These are phyloP conservation scores for Erodium chrysanthum DNA, from an alignment of 441 rosid species.

Conservation along the genomic window DNA sequence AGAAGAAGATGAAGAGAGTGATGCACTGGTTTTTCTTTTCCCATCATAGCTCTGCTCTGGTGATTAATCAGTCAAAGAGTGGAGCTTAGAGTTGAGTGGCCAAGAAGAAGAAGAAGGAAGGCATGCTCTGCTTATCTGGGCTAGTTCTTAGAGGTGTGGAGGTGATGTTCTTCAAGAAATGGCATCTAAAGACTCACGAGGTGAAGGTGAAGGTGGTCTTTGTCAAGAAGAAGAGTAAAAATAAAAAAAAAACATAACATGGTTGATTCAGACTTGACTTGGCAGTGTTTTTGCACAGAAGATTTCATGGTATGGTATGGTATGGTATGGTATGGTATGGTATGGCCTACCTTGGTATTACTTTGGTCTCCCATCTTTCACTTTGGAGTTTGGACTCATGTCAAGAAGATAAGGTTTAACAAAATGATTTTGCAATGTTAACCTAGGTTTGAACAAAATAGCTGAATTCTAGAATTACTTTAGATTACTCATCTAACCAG, in stretches of 20 bases:
- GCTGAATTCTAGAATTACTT: no score
- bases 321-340: no score
- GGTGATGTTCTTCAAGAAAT: background rate
- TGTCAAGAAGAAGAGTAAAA: background rate
- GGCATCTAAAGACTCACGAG: background rate
- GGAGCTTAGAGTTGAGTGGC: background rate
- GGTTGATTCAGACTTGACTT: background rate
- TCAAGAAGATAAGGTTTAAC: background rate
- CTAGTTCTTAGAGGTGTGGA: background rate
- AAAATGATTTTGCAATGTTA: background rate
- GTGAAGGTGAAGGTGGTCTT: background rate
- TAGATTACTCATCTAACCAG: no score
- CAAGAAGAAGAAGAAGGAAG: background rate
- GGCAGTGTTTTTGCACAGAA: background rate
- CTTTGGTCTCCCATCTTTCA: no score
- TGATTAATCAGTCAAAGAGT: background rate
- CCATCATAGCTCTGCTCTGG: slow-evolving; percentile 20
- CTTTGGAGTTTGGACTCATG: no score
- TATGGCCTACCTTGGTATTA: no score
- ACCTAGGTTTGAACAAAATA: background rate
- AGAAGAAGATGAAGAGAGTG: slow-evolving; percentile 17
- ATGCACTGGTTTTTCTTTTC: slow-evolving; percentile 11
- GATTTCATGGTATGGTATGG: background rate
- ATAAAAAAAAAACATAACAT: no score
- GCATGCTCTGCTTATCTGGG: background rate